Conservation (phyloP, 148 eudicot species). For the Rhododendron molle region DNA sequence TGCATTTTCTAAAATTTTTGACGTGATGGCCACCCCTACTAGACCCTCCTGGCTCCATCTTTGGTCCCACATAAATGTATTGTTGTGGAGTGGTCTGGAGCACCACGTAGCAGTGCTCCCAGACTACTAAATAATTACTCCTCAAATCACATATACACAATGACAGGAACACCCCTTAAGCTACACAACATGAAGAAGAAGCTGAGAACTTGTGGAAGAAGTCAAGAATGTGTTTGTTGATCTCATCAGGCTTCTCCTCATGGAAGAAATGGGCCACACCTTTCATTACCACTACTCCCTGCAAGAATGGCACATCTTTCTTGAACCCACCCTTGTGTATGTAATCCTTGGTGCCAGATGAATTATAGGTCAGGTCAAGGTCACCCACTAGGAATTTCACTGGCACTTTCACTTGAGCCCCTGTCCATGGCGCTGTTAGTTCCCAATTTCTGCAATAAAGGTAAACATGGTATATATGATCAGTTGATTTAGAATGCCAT, state of each 20-base stretch:
- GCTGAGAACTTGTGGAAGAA: conserved; percentile 23
- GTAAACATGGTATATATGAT: neutral
- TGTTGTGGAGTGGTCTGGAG: too few species aligned
- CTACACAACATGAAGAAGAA: conserved; percentile 7
- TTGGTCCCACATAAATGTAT: too few species aligned
- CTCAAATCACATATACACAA: neutral
- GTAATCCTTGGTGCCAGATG: conserved; percentile 17
- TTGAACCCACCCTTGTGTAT: conserved; percentile 27
- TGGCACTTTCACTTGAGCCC: conserved; percentile 16
- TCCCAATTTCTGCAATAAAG: conserved; percentile 19
- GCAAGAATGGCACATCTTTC: conserved; percentile 21
- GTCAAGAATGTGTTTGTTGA: conserved; percentile 41
- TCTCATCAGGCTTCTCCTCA: conserved; percentile 32
- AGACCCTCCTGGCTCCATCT: too few species aligned
- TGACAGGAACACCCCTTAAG: neutral
- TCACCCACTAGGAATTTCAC: conserved; percentile 24
- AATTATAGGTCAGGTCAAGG: conserved; percentile 18
- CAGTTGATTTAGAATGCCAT: neutral
- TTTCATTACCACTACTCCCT: conserved; percentile 20
- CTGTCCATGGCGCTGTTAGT: conserved; percentile 25
- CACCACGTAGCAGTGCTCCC: too few species aligned
- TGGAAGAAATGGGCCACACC: conserved; percentile 30
- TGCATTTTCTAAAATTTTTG: too few species aligned
- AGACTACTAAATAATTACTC: too few species aligned
- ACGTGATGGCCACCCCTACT: too few species aligned